Evolutionary conservation across 768 basidiomycete species (phyloP), one percentile per base, ranked within the genome.

Genomic region (Coprinopsis marcescibilis): DNA sequence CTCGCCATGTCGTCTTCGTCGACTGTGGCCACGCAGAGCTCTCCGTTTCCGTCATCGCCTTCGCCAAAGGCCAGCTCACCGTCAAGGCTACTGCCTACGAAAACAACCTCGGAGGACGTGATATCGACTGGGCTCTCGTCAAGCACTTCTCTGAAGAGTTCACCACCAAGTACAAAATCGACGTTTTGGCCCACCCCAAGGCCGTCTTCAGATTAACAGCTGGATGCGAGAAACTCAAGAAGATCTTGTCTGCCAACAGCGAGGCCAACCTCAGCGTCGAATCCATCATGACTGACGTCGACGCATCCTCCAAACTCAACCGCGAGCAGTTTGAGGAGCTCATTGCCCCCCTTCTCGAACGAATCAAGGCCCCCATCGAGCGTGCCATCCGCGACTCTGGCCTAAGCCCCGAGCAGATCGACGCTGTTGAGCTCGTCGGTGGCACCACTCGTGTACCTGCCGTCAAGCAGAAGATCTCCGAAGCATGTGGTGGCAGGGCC

Each of bases 131-230:
- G 59, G 91, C 85, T 14, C 83, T 99, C 56, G 78, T 96, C 30
- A 63, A 81, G 56, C 80, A 98, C 72, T 98, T 98, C 61, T 77
- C 94, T 7, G 67, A 78, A 23, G 88, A 97, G 66, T 97, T 98
- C 83, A 85, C 92, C 70, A 63, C 67, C n/a, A 97, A 96, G 65
- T 97, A 98, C 81, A 96, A 93, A 69, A 91, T 98, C 61, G 94
- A 98, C 64, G 93, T 98, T 57, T 64, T 91, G 59, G 78, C 77
- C 54, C 92, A 76, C 68, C 88, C 91, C 55, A 97, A 97, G 67
- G 96, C 93, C 25, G 76, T 73, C 38, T 98, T 98, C 89, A 83
- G 95, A 53, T 82, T 99, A 47, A 60, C 75, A 20, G 84, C 85
- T 13, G 83, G 87, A 15, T 92, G 92, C 63, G 96, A 99, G 72